Conservation (phyloP, 2,329 filamentous ascomycete species). For the Graphilbum fragrans region DNA sequence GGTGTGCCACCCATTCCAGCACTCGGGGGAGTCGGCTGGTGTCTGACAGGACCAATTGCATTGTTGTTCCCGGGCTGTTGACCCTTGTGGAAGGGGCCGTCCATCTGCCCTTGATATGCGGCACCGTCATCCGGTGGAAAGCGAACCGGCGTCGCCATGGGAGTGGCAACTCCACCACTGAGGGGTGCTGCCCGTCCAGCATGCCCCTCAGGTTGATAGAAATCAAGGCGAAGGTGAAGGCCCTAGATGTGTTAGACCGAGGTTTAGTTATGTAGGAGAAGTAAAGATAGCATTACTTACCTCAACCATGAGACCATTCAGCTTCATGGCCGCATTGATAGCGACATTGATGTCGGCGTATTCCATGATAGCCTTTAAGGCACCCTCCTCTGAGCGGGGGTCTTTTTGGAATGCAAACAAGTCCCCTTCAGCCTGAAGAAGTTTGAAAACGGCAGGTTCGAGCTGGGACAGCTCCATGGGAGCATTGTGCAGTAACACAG, state of each 20-base stretch:
- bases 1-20: slow-evolving; percentile 16
- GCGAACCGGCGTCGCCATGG: slow-evolving; percentile 10
- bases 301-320: slow-evolving; percentile 24
- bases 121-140: slow-evolving; percentile 3
- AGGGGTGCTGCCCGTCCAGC: slow-evolving; percentile 2
- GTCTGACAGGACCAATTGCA: slow-evolving; percentile 2
- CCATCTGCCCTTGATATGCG: slow-evolving; percentile 1
- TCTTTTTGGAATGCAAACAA: slow-evolving; percentile 38
- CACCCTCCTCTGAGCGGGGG: slow-evolving; percentile 25
- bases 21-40: slow-evolving; percentile 7
- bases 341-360: slow-evolving; percentile 37
- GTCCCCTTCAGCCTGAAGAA: slow-evolving; percentile 35
- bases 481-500: slow-evolving; percentile 15
- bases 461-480: slow-evolving; percentile 10
- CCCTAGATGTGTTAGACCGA: slow-evolving; percentile 5
- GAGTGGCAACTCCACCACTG: slow-evolving; percentile 8
- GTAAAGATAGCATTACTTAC: slow-evolving; percentile 16
- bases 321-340: slow-evolving; percentile 24
- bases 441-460: slow-evolving; percentile 25
- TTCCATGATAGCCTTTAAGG: slow-evolving; percentile 37
- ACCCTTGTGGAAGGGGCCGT: background rate
- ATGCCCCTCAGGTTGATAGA: slow-evolving; percentile 7
- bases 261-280: background rate
- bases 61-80: background rate
- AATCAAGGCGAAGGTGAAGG: slow-evolving; percentile 7